Evolutionary conservation across 768 basidiomycete species (phyloP).

Genomic region (Xerocomus spinulosus): DNA sequence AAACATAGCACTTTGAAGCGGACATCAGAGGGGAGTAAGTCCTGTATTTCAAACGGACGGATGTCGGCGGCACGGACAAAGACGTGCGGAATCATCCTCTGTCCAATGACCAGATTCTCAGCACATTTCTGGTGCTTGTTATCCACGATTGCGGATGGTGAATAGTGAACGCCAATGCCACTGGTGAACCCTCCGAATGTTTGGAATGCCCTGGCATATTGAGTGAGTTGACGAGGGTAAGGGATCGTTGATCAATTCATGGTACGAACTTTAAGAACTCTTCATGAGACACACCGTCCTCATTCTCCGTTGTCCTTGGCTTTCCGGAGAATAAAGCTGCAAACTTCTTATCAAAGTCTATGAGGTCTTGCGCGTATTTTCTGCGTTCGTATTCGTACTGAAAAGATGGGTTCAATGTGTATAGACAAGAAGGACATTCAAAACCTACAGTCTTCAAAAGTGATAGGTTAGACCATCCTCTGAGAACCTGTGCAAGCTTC

Average conservation of each 20-base stretch:
- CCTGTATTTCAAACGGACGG: slow-evolving; percentile 37
- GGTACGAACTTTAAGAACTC: slow-evolving; percentile 32
- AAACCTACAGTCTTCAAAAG: slow-evolving; percentile 40
- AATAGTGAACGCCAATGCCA: slow-evolving; percentile 39
- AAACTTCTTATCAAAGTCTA: slow-evolving; percentile 64
- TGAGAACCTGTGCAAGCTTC: slow-evolving; percentile 45
- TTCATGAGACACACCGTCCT: slow-evolving; percentile 32
- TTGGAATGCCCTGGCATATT: slow-evolving; percentile 31
- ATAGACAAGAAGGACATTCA: background rate
- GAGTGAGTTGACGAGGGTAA: background rate
- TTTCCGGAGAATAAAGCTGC: slow-evolving; percentile 65
- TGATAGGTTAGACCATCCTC: slow-evolving; percentile 35
- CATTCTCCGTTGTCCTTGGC: slow-evolving; percentile 44
- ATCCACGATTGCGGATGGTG: slow-evolving; percentile 34
- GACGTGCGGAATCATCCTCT: slow-evolving; percentile 36
- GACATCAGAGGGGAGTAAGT: slow-evolving; percentile 35
- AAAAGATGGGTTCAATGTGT: background rate
- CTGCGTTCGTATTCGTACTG: slow-evolving; percentile 69
- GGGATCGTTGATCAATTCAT: background rate
- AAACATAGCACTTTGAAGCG: slow-evolving; percentile 39
- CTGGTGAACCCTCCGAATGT: slow-evolving; percentile 37
- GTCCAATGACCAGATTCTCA: slow-evolving; percentile 30
- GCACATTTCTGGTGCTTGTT: slow-evolving; percentile 30
- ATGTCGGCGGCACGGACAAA: slow-evolving; percentile 36
- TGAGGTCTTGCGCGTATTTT: slow-evolving; percentile 67